phyloP scores from a whole-genome alignment of 345 rosid genomes.

The Euphorbia peplus region DNA sequence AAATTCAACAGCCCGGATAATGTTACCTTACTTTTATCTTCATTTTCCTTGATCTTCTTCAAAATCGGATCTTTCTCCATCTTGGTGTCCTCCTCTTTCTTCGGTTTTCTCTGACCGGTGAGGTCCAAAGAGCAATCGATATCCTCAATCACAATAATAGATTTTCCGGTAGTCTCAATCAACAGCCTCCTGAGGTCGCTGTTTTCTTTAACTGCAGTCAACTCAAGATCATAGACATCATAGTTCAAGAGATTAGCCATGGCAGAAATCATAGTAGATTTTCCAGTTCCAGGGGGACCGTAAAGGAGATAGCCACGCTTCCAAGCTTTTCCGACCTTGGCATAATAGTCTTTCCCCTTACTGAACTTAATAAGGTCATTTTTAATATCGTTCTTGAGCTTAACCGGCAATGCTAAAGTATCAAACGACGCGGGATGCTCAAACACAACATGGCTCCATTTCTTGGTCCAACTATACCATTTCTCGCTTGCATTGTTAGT shows the following conservation, averaged over 20 bases:
- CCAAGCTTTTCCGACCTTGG: conserved; percentile 6
- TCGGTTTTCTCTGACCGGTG: conserved; percentile 17
- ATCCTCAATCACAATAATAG: conserved; percentile 11
- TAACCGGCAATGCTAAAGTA: conserved; percentile 1
- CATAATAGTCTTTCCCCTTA: background rate
- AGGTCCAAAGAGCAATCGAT: conserved; percentile 21
- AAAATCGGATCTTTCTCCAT: conserved; percentile 10
- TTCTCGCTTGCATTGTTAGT: background rate
- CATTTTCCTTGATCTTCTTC: background rate
- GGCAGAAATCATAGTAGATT: conserved; percentile 30
- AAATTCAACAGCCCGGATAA: conserved; percentile 14
- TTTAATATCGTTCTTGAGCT: background rate
- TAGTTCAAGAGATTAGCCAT: conserved; percentile 27
- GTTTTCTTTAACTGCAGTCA: conserved; percentile 16
- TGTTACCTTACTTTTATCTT: conserved; percentile 3
- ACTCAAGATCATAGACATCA: conserved; percentile 22
- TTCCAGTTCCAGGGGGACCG: conserved; percentile 31
- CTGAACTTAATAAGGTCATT: conserved; percentile 9
- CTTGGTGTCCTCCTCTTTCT: background rate
- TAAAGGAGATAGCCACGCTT: conserved; percentile 24
- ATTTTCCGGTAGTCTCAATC: conserved; percentile 10
- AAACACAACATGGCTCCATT: conserved; percentile 10
- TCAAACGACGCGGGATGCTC: conserved; percentile 11
- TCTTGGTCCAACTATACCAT: background rate
- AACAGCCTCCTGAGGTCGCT: conserved; percentile 11